Evolutionary conservation across 1,284 basidiomycete genomes (phyloP), one percentile per base, ranked within the genome.

Genomic region (Butyriboletus appendiculatus): DNA sequence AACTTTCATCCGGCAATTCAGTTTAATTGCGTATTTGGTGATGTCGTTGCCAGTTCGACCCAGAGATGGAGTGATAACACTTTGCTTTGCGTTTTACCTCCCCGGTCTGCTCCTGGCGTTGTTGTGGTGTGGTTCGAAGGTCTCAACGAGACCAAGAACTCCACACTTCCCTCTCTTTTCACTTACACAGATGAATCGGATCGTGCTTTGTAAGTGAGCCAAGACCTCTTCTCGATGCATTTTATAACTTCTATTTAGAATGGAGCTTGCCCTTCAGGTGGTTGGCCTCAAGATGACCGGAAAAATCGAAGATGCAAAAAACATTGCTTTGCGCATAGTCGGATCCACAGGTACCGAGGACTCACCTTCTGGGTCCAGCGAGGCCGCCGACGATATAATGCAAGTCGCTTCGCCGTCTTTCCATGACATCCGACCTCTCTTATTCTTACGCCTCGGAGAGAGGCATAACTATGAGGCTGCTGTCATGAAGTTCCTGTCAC

Each of bases 211-310:
- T 92, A 68, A 73, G 90, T 82, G 24, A 57, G 8, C 53, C 50
- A 39, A 53, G 52, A 59, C 30, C 48, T 50, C 22, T 54, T 43
- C 35, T 45, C 14, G 39, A 16, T 58, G 40, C 48, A n/a, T 41
- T 56, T 57, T 43, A 56, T 54, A 55, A 61, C 51, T 50, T 73
- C 46, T 45, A 54, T 55, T 22, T 62, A 93, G 90, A 58, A 96
- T 97, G 94, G 95, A 97, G 70, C 81, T 97, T 52, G 95, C 95
- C 45, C 76, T 98, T 8, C 94, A 96, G 68, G 94, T 97, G 10
- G 94, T 98, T 26, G 95, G 95, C 2, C 75, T 97, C 59, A 95
- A 96, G 76, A 96, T 97, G 92, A 97, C 94, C 0, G 95, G 95
- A 37, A 92, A 94, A 67, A 88, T 96, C 50, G 92, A 96, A 63